Base-by-base conservation (phyloP, 1,139 yeast genomes). In the Zygotorulaspora mrakii region DNA sequence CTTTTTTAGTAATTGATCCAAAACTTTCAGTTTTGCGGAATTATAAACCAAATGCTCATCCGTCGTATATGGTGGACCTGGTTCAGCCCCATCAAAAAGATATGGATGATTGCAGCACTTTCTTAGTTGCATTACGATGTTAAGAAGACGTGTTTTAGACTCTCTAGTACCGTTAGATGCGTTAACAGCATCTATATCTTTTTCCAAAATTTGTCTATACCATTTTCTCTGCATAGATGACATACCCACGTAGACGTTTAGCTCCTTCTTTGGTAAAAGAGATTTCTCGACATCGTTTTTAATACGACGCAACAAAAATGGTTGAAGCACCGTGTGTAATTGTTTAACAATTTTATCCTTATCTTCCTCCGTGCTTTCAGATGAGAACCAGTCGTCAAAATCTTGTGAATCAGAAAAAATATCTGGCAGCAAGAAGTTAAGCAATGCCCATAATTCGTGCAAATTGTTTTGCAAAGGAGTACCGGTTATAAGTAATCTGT, bases 91-190 rank as follows among this genome's bases (percentile, higher is more conserved):
- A 61, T 91, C 97, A 56, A 91, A 91, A 37, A 91, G 68, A 62
- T 91, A 91, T 0, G 98, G 98, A 64, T 91, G 98, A 57, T 91
- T 91, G 63, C 97, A 91, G 63, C 97, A 91, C 63, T 91, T 91
- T 54, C 97, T 75, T 49, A 91, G 70, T 63, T 91, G 98, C 98
- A 91, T 91, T 12, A 91, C 96, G 54, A 91, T 88, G 57, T 91
- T 91, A 39, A 91, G 69, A 46, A 91, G 69, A 42, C 97, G 73
- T 2, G 96, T 89, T 59, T 89, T 89, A 7, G 94, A 91, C 59
- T 89, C 96, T 45, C 91, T 73, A 59, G 82, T 84, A 5, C 95
- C 95, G 29, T 80, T 81, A 2, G 82, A 88, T 28, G 96, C 96
- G 62, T 91, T 91, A 12, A 91, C 96, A 0, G 98, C 97, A 62